These are phyloP conservation scores for Hevea brasiliensis DNA, from an alignment of 345 rosid genomes.

Conservation along the genomic window DNA sequence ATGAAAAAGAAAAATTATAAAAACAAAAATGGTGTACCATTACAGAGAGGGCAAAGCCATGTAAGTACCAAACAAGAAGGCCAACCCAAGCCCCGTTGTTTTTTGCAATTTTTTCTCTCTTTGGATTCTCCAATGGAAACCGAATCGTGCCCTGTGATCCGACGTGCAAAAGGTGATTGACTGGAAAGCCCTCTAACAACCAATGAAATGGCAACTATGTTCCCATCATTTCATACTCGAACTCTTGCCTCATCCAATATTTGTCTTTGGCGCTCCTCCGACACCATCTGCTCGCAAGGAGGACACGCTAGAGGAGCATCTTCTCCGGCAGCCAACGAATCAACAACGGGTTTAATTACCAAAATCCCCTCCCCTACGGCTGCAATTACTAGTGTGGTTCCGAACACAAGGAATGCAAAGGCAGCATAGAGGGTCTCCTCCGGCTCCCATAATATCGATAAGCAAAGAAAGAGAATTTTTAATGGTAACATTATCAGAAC, in stretches of 20 bases:
- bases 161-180: no score
- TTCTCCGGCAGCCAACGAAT: slow-evolving; percentile 49
- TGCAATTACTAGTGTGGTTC: slow-evolving; percentile 34
- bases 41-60: no score
- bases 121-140: not conserved
- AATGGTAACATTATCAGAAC: slow-evolving; percentile 35
- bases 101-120: not conserved
- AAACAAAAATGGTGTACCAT: no score
- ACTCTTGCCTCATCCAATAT: not conserved
- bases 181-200: no score
- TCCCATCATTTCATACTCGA: not conserved
- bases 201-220: not conserved
- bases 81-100: no score
- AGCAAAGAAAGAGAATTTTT: slow-evolving; percentile 35
- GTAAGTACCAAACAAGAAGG: no score
- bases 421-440: slow-evolving; percentile 11
- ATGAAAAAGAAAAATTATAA: no score
- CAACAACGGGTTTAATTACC: slow-evolving; percentile 58
- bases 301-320: slow-evolving; percentile 20
- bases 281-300: not conserved
- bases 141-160: no score
- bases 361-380: slow-evolving; percentile 53
- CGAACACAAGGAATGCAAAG: slow-evolving; percentile 31
- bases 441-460: slow-evolving; percentile 44
- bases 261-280: not conserved